phyloP scores from a whole-genome alignment of 768 basidiomycete genomes.

The Saitozyma podzolica region DNA sequence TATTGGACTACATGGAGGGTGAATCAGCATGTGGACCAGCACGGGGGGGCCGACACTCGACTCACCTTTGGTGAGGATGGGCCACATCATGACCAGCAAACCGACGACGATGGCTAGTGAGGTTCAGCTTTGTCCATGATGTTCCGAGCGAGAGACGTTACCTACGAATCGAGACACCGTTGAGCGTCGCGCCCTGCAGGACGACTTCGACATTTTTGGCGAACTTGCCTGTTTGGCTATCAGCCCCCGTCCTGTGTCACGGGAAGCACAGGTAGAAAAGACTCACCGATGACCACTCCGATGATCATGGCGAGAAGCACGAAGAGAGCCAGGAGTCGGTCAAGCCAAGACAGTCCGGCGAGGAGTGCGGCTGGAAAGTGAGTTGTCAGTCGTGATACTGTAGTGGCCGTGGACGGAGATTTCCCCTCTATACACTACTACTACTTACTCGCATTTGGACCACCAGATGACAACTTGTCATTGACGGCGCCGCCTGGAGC shows the following conservation, averaged over 20 bases:
- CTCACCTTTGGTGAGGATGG: slow-evolving; percentile 58
- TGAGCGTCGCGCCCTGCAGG: slow-evolving; percentile 65
- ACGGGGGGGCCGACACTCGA: too few species aligned
- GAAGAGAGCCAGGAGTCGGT: slow-evolving; percentile 65
- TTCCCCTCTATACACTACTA: too few species aligned
- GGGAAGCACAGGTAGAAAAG: slow-evolving; percentile 14
- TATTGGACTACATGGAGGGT: slow-evolving; percentile 63
- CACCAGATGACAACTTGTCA: too few species aligned
- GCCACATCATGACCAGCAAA: slow-evolving; percentile 87
- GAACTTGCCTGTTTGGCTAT: too few species aligned
- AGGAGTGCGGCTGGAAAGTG: too few species aligned
- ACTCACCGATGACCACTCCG: slow-evolving; percentile 73
- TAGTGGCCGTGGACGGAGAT: too few species aligned
- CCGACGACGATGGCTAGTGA: slow-evolving; percentile 72
- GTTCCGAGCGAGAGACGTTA: slow-evolving; percentile 14
- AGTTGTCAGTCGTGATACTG: too few species aligned
- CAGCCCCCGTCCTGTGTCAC: too few species aligned
- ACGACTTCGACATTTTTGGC: slow-evolving; percentile 63
- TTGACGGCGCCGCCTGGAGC: too few species aligned
- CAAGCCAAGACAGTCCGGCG: slow-evolving; percentile 48
- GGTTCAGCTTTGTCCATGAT: not conserved
- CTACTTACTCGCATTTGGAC: too few species aligned
- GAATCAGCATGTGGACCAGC: too few species aligned
- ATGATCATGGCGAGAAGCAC: slow-evolving; percentile 72
- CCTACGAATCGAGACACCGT: slow-evolving; percentile 76